Evolutionary conservation across 345 rosid genomes (phyloP).

Genomic region (Bretschneidera sinensis): DNA sequence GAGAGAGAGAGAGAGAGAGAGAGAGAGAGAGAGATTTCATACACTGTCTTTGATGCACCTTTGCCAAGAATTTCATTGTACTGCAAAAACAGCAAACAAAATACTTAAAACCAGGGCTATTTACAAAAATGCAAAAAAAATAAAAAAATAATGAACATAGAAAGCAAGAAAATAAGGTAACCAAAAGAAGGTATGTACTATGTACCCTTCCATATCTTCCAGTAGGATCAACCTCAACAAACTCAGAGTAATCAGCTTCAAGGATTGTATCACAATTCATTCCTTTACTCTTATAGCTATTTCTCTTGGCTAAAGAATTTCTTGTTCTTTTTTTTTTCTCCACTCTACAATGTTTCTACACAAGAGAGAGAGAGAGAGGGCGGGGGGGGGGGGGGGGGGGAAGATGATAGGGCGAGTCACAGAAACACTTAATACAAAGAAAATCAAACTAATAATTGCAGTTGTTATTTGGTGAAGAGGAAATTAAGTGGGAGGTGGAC

Average conservation of each 20-base stretch:
- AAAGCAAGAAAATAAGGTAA: too few relatives aligned
- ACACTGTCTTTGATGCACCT: constrained; percentile 98
- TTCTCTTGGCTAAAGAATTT: too few relatives aligned
- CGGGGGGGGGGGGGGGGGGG: not conserved
- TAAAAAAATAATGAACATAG: not conserved
- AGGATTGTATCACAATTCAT: constrained; percentile 32
- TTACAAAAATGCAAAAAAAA: constrained; percentile 8
- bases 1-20: not conserved
- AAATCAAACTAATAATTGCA: not conserved
- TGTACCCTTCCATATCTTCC: constrained; percentile 98
- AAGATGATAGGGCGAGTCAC: not conserved
- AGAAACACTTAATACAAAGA: not conserved
- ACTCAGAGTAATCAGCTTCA: constrained; percentile 47
- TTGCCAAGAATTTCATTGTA: constrained; percentile 91
- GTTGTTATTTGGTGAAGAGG: not conserved
- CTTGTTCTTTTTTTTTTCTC: too few relatives aligned
- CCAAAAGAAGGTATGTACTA: constrained; percentile 8
- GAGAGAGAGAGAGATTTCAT: constrained; percentile 26
- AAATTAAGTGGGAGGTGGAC: not conserved
- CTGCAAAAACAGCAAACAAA: constrained; percentile 42
- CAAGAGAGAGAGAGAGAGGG: too few relatives aligned
- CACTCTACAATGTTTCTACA: constrained; percentile 1
- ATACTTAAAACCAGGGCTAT: constrained; percentile 6
- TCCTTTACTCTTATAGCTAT: too few relatives aligned
- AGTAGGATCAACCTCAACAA: constrained; percentile 92